Base-by-base conservation (phyloP, 2,329 filamentous ascomycete genomes). In the Pestalotiopsis sp. region DNA sequence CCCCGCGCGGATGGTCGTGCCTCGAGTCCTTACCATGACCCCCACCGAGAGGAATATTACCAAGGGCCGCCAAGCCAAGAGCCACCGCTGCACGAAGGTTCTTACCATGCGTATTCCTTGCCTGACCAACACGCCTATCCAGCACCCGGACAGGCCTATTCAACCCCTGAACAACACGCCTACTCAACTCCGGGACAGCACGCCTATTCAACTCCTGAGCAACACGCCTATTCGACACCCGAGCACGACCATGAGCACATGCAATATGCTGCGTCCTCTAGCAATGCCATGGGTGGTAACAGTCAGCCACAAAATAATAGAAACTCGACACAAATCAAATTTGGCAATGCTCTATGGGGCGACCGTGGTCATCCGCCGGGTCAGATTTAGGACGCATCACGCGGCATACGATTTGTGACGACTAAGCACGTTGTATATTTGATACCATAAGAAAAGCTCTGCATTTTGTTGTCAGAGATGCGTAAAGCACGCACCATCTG, bases 291-390 rank as follows among this genome's bases (percentile, higher is more conserved):
- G 13, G 56, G 57, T 36, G 14, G 45, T 23, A 31, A 25, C 4
- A 66, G 27, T 49, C 41, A 59, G 36, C 57, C 68, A 68, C 62
- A 65, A 23, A 72, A 71, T 20, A 70, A 71, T n/a, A 72, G 77
- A 39, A 74, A 73, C 60, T 73, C 76, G 25, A 77, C 77, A 60
- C 78, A 80, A 71, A 68, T 77, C 57, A 74, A 68, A 20, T 69
- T 80, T 14, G 78, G 77, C 6, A 76, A 77, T 59, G 78, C 78
- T 27, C 67, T 80, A 5, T 80, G 78, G 78, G 78, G 78, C 23
- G 69, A 74, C 56, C 71, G 67, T 45, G 66, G 49, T 20, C 25
- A 56, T 5, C 62, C 38, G 4, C 38, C 31, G 38, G 45, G 45
- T 20, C 45, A 56, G 13, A 57, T n/a, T n/a, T 66, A 66, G 39